Conservation (phyloP, 1,139 yeast species). For the Geotrichum macrosporum region DNA sequence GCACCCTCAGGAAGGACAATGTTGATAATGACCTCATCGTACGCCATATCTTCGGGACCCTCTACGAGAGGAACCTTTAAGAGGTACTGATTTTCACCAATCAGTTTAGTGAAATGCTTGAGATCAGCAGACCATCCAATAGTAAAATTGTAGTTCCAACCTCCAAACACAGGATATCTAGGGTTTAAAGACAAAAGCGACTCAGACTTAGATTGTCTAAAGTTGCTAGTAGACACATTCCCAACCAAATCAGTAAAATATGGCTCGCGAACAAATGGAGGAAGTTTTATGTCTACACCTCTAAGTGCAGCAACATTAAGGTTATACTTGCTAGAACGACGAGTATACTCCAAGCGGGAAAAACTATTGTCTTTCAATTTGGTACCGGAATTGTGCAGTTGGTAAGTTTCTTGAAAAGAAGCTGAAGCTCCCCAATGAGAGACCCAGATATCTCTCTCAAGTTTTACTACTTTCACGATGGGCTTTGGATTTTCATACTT, state of each 20-base stretch:
- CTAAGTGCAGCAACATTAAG: slow-evolving; percentile 40
- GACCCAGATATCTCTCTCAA: slow-evolving; percentile 78
- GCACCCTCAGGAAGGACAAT: slow-evolving; percentile 90
- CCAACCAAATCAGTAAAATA: slow-evolving; percentile 90
- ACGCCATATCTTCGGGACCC: slow-evolving; percentile 62
- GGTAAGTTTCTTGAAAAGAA: slow-evolving; percentile 79
- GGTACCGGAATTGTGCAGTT: slow-evolving; percentile 73
- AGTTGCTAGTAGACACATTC: slow-evolving; percentile 78
- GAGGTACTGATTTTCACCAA: slow-evolving; percentile 51
- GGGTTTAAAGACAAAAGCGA: slow-evolving; percentile 60
- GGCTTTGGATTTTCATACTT: slow-evolving; percentile 67
- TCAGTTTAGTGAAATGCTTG: slow-evolving; percentile 44
- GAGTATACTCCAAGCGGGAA: slow-evolving; percentile 72
- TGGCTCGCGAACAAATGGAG: slow-evolving; percentile 51
- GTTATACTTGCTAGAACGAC: slow-evolving; percentile 35
- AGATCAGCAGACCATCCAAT: slow-evolving; percentile 80
- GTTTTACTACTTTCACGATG: slow-evolving; percentile 52
- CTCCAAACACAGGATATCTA: slow-evolving; percentile 90
- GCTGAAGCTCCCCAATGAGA: slow-evolving; percentile 65
- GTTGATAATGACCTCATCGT: slow-evolving; percentile 56
- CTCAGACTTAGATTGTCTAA: slow-evolving; percentile 37
- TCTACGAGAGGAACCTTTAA: slow-evolving; percentile 68
- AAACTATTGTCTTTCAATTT: slow-evolving; percentile 52
- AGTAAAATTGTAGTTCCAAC: slow-evolving; percentile 94
- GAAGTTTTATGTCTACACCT: slow-evolving; percentile 50